A percentile compares a stretch with the other conserved stretches of the same genome.
Evolutionary conservation across 1,139 yeast genomes (phyloP).

Genomic region (Yamadazyma friedrichii): DNA sequence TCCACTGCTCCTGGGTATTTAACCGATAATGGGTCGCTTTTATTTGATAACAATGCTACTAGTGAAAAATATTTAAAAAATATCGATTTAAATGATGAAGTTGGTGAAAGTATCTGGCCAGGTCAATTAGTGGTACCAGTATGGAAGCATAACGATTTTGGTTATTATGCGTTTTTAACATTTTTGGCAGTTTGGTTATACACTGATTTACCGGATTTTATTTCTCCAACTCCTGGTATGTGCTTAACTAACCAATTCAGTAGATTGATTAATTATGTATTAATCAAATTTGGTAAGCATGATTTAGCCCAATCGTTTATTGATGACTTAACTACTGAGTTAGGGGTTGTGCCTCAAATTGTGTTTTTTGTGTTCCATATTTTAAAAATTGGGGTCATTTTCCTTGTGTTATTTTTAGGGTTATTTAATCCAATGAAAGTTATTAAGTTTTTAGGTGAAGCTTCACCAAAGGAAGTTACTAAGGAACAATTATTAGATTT

Average conservation of each 20-base stretch:
- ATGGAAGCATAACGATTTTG: slow-evolving; percentile 62
- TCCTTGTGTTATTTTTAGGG: slow-evolving; percentile 62
- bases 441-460: slow-evolving; percentile 25
- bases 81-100: slow-evolving; percentile 45
- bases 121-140: slow-evolving; percentile 85
- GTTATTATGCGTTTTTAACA: slow-evolving; percentile 44
- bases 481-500: slow-evolving; percentile 58
- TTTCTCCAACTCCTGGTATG: slow-evolving; percentile 90
- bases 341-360: slow-evolving; percentile 54
- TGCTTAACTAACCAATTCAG: slow-evolving; percentile 64
- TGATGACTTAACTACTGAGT: slow-evolving; percentile 43
- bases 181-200: slow-evolving; percentile 73
- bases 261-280: slow-evolving; percentile 31
- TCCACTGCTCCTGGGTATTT: slow-evolving; percentile 81
- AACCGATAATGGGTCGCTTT: slow-evolving; percentile 78
- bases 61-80: slow-evolving; percentile 40
- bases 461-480: slow-evolving; percentile 38
- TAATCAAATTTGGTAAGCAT: slow-evolving; percentile 29
- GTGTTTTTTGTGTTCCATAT: slow-evolving; percentile 71
- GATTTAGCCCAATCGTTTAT: slow-evolving; percentile 45
- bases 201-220: slow-evolving; percentile 84
- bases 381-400: slow-evolving; percentile 58
- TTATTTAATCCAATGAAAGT: slow-evolving; percentile 65
- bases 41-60: slow-evolving; percentile 63
- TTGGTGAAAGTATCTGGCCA: slow-evolving; percentile 73